Conservation (phyloP, 2,329 filamentous ascomycete genomes). For the Emericellopsis cladophorae region DNA sequence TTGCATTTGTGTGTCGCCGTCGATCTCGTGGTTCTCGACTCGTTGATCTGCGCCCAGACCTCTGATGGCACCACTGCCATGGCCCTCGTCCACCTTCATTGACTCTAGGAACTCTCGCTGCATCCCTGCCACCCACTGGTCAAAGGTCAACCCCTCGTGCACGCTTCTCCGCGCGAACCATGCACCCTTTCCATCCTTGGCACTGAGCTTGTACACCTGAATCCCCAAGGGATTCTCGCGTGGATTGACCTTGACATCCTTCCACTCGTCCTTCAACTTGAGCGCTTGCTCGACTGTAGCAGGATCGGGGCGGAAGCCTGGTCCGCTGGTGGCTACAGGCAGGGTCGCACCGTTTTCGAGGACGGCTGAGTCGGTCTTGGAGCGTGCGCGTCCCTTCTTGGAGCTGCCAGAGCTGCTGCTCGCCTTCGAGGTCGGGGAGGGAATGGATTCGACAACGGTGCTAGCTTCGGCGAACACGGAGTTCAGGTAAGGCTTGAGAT, state of each 20-base stretch:
- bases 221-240: constrained; percentile 68
- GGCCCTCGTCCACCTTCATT: constrained; percentile 55
- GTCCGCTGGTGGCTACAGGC: constrained; percentile 8
- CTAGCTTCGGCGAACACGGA: constrained; percentile 55
- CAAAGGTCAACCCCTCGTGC: constrained; percentile 66
- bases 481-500: constrained; percentile 39
- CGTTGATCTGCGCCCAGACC: constrained; percentile 74
- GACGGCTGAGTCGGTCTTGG: constrained; percentile 38
- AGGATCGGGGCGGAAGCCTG: neutral
- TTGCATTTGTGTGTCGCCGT: constrained; percentile 50
- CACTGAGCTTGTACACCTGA: constrained; percentile 64
- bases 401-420: neutral
- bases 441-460: constrained; percentile 65
- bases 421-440: constrained; percentile 23
- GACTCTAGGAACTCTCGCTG: constrained; percentile 70
- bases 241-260: constrained; percentile 60
- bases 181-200: constrained; percentile 69
- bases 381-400: neutral
- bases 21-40: constrained; percentile 48
- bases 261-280: constrained; percentile 72
- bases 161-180: constrained; percentile 86
- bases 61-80: constrained; percentile 63
- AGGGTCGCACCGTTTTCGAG: neutral
- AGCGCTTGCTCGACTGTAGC: constrained; percentile 33
- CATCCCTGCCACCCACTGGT: constrained; percentile 65